Base-by-base conservation (phyloP, 2,329 filamentous ascomycete genomes). In the Madurella mycetomatis region DNA sequence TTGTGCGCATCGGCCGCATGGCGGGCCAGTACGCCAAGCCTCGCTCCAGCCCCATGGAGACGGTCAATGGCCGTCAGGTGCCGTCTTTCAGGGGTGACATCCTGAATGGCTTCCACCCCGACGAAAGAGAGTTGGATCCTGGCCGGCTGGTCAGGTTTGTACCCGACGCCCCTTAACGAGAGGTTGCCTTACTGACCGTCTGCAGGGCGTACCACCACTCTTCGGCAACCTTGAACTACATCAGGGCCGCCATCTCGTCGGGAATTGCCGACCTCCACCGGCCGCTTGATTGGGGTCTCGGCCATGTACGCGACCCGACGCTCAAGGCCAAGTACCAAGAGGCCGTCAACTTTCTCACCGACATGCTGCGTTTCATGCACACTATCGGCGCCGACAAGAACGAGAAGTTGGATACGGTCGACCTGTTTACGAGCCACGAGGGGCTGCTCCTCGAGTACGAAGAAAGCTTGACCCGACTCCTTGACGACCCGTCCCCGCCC, bases 21-120 rank as follows among this genome's bases (percentile, higher is more conserved):
- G 94, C 94, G 12, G 94, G 94, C 3, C 94, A 99, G 77, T 99
- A 96, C 67, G 94, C 94, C 31, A 99, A 99, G 74, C 94, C 92
- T 2, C 80, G 94, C 53, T 96, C 90, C 4, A 95, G 87, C 64
- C 88, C 92, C 0, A 92, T 84, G 39, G 94, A 99, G 74, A 80
- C 84, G 1, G 76, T 95, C 48, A 77, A 95, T 60, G 92, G 91
- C 49, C 82, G 83, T 56, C 83, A 90, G 66, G 87, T 96, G 51
- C 88, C 90, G 4, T 94, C 89, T 41, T 99, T 97, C 79, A 81
- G 94, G 49, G 94, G 94, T 15, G 94, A 99, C 64, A 97, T 97
- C 57, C 79, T 99, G 60, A 99, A 99, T 67, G 92, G 92, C 25
- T 96, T 86, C 72, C 81, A 84, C 39, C 74, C 84, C 0, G 83